Conservation (phyloP, 2,329 filamentous ascomycete species). For the Lasiodiplodia sp. region DNA sequence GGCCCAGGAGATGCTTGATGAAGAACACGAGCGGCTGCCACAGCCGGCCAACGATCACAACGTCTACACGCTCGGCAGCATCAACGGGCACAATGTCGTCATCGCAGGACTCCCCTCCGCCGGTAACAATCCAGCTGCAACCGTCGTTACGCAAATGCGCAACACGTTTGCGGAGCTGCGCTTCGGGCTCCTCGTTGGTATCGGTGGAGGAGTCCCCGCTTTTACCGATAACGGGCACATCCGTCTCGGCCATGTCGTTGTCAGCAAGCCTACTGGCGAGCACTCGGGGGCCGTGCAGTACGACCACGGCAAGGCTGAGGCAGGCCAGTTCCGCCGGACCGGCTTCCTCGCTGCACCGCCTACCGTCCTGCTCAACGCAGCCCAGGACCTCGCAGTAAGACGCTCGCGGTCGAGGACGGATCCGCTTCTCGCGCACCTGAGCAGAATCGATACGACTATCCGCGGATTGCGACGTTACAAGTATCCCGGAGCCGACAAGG, state of each 20-base stretch:
- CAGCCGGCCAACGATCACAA: background rate
- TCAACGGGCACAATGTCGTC: conserved; percentile 3
- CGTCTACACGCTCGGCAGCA: background rate
- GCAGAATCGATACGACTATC: background rate
- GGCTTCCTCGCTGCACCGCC: conserved; percentile 33
- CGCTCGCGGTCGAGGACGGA: background rate
- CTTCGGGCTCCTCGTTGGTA: conserved; percentile 37
- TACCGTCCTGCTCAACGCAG: conserved; percentile 22
- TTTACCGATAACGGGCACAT: conserved; percentile 13
- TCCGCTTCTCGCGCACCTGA: background rate
- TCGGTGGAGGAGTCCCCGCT: conserved; percentile 37
- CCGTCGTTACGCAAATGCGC: background rate
- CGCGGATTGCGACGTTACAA: background rate
- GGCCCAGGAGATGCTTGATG: background rate
- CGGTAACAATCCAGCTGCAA: background rate
- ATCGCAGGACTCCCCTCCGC: background rate
- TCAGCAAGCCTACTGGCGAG: conserved; percentile 34
- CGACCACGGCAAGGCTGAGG: conserved; percentile 35
- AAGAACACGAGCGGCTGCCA: background rate
- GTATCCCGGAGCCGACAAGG: conserved; percentile 16
- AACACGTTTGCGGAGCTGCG: conserved; percentile 33
- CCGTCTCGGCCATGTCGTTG: conserved; percentile 39
- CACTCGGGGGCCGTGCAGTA: conserved; percentile 38
- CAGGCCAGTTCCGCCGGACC: conserved; percentile 31
- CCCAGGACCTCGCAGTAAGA: background rate